Percentiles rank a stretch among this genome's conserved stretches.
These are phyloP conservation scores for Purshia tridentata DNA, from an alignment of 306 rosid species.

Conservation along the genomic window DNA sequence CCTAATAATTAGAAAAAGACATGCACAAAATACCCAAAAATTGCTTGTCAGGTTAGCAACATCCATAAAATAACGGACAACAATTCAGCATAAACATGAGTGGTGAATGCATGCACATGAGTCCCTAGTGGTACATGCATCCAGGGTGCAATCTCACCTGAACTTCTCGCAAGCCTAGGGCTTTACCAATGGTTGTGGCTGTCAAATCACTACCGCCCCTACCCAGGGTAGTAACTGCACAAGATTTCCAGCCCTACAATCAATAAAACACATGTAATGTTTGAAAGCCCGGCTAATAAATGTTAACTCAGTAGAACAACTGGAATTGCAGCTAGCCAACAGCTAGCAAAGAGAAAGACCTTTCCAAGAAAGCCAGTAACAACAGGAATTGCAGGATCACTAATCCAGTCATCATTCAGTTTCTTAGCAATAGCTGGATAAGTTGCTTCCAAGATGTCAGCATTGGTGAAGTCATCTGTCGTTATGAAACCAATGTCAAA, in stretches of 20 bases:
- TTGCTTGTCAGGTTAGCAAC: background rate
- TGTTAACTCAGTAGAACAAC: background rate
- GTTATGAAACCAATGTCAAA: conserved; percentile 72
- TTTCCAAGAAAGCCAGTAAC: conserved; percentile 76
- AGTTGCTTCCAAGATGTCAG: conserved; percentile 72
- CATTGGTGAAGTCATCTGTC: conserved; percentile 73
- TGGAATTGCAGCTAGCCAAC: background rate
- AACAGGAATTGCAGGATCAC: conserved; percentile 65
- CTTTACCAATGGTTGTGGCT: conserved; percentile 68
- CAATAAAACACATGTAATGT: conserved; percentile 12
- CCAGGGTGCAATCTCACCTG: conserved; percentile 40
- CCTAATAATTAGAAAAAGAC: background rate
- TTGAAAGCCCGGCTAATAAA: background rate
- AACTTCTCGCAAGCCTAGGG: conserved; percentile 64
- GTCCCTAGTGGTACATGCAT: background rate
- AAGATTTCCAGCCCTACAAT: conserved; percentile 57
- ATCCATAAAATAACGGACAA: background rate
- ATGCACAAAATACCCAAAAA: background rate
- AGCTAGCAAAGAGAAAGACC: conserved; percentile 32
- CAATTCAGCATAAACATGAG: background rate
- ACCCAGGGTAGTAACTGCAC: conserved; percentile 68
- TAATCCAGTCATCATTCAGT: conserved; percentile 53
- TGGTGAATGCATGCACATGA: background rate
- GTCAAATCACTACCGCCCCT: conserved; percentile 81
- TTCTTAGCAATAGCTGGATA: conserved; percentile 64